Conservation (phyloP, 495 filamentous ascomycete species). For the Lophiostoma macrostomum region DNA sequence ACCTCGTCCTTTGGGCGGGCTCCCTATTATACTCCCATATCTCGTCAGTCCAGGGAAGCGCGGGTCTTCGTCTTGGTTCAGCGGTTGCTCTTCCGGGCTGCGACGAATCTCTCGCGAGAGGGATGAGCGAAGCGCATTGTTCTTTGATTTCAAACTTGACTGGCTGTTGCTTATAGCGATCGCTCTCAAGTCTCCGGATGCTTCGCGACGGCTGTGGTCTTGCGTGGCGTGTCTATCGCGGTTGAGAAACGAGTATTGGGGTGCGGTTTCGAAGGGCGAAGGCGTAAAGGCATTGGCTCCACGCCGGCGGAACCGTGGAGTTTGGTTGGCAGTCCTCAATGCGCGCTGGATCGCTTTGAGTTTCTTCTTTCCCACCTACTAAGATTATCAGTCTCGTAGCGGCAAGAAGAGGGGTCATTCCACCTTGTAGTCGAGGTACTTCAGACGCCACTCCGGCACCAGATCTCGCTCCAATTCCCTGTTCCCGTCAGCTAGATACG, state of each 20-base stretch:
- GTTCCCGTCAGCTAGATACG: background rate
- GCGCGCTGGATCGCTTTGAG: slow-evolving; percentile 76
- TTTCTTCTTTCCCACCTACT: slow-evolving; percentile 76
- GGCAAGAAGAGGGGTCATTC: no score
- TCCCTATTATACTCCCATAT: slow-evolving; percentile 76
- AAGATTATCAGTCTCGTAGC: background rate
- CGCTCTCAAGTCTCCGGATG: slow-evolving; percentile 15
- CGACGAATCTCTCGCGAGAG: slow-evolving; percentile 1
- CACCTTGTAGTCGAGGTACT: slow-evolving; percentile 90
- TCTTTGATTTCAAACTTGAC: slow-evolving; percentile 7
- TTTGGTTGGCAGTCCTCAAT: slow-evolving; percentile 57
- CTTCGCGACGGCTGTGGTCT: slow-evolving; percentile 6
- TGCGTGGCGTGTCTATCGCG: no score
- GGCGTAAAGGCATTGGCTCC: slow-evolving; percentile 27
- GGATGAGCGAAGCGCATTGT: slow-evolving; percentile 5
- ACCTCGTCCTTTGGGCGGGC: slow-evolving; percentile 49
- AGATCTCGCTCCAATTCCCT: slow-evolving; percentile 82
- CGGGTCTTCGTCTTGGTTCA: slow-evolving; percentile 16
- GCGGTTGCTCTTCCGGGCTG: slow-evolving; percentile 28
- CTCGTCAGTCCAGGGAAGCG: slow-evolving; percentile 38
- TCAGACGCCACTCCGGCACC: slow-evolving; percentile 88
- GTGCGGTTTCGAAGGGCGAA: slow-evolving; percentile 44
- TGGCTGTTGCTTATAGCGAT: slow-evolving; percentile 21
- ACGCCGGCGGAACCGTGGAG: slow-evolving; percentile 42
- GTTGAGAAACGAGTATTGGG: slow-evolving; percentile 37